These are phyloP conservation scores for Lachancea kluyveri DNA, from an alignment of 805 yeast species.

Conservation along the genomic window DNA sequence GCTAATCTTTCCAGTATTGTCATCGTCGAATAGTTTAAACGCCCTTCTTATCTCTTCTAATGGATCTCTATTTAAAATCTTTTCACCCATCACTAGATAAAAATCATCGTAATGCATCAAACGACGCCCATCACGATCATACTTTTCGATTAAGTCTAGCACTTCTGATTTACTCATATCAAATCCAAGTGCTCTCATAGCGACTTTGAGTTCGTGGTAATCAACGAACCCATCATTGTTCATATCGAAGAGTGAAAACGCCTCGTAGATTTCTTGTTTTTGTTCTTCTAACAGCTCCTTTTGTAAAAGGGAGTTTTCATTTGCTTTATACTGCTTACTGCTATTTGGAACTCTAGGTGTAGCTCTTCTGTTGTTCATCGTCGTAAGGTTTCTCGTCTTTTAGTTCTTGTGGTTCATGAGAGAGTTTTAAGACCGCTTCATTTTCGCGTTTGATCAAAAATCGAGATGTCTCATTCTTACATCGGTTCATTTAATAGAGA, in stretches of 20 bases:
- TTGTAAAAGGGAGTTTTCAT: constrained; percentile 16
- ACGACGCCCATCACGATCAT: constrained; percentile 68
- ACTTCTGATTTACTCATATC: constrained; percentile 74
- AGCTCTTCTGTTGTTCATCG: constrained; percentile 9
- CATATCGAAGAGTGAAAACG: constrained; percentile 87
- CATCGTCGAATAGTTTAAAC: constrained; percentile 83
- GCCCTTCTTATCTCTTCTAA: constrained; percentile 88
- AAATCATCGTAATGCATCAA: constrained; percentile 78
- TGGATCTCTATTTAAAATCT: constrained; percentile 85
- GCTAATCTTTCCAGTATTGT: constrained; percentile 77
- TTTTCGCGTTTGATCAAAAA: too few species aligned
- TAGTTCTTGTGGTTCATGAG: background rate
- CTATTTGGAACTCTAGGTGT: constrained; percentile 9
- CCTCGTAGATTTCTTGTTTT: constrained; percentile 86
- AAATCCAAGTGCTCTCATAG: constrained; percentile 89
- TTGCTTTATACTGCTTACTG: constrained; percentile 3
- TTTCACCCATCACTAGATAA: constrained; percentile 63
- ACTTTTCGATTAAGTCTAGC: constrained; percentile 68
- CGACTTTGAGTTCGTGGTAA: constrained; percentile 90
- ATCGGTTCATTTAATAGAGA: too few species aligned
- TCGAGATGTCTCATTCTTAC: too few species aligned
- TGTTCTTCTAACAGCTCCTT: constrained; percentile 77
- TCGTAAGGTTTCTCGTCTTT: too few species aligned
- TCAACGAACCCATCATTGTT: constrained; percentile 86
- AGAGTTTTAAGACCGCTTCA: background rate